phyloP scores from a whole-genome alignment of 495 filamentous ascomycete species.

The Cladorrhinum samala region DNA sequence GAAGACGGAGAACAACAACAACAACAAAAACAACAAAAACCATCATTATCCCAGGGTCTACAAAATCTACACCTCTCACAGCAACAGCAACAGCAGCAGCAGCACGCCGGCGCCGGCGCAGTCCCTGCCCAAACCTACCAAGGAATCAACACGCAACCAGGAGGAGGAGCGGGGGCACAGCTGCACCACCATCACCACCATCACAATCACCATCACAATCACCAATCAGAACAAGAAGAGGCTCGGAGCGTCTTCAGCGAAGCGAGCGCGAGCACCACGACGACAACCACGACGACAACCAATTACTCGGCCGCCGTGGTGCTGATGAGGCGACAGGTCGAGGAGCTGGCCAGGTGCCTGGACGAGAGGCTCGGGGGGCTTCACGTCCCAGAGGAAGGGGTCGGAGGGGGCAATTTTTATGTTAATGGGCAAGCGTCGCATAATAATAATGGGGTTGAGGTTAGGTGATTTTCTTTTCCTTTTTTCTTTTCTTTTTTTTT shows the following conservation, averaged over 20 bases:
- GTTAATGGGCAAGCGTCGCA: neutral
- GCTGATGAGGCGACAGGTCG: constrained; percentile 39
- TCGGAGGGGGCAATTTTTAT: constrained; percentile 18
- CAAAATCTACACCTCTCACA: constrained; percentile 22
- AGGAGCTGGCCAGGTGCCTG: constrained; percentile 41
- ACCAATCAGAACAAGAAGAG: neutral
- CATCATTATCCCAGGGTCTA: constrained; percentile 12
- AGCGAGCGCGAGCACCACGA: constrained; percentile 2
- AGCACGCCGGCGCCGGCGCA: neutral
- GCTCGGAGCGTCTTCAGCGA: constrained; percentile 4
- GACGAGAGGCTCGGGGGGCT: constrained; percentile 38
- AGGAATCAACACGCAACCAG: too few species aligned
- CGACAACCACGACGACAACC: neutral
- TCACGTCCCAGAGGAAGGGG: constrained; percentile 38
- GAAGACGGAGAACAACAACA: neutral
- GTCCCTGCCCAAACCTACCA: too few species aligned
- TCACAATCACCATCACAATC: neutral
- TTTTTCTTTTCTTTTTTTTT: neutral
- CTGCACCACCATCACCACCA: neutral
- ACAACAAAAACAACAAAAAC: neutral
- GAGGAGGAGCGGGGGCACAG: too few species aligned
- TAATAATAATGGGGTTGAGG: neutral
- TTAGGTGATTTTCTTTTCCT: neutral
- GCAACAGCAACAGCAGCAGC: neutral
- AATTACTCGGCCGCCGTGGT: constrained; percentile 14